A percentile compares a stretch with the other conserved stretches of the same genome.
These are phyloP conservation scores for Thelephora aurantiotincta DNA, from an alignment of 768 basidiomycete species.

Conservation along the genomic window DNA sequence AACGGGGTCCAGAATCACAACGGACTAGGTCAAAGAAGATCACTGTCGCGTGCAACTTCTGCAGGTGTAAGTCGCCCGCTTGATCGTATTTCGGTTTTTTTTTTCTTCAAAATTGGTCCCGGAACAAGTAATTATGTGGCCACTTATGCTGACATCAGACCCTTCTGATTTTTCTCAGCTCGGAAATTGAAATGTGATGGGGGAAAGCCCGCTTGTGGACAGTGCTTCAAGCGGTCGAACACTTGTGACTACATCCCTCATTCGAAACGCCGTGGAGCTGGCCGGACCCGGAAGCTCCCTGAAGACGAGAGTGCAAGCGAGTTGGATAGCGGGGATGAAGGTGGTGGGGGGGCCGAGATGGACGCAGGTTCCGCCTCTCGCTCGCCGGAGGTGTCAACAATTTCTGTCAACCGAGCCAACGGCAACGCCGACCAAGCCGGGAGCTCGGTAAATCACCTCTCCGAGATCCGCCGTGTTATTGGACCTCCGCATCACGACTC, in stretches of 20 bases:
- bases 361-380: constrained; percentile 27
- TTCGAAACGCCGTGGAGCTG: constrained; percentile 53
- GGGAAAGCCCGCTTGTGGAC: constrained; percentile 67
- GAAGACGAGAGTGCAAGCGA: constrained; percentile 40
- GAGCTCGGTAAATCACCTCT: not conserved
- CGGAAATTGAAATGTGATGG: constrained; percentile 86
- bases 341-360: constrained; percentile 31
- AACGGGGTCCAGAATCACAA: constrained; percentile 28
- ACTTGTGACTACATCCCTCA: constrained; percentile 69
- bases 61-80: constrained; percentile 49
- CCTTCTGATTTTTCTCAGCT: constrained; percentile 27
- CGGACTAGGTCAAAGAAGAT: constrained; percentile 75
- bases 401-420: not conserved
- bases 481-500: not conserved
- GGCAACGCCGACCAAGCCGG: not conserved
- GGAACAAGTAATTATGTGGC: not conserved
- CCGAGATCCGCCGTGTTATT: not conserved
- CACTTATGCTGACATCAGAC: not conserved
- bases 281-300: constrained; percentile 38
- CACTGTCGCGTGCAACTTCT: constrained; percentile 83
- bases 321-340: constrained; percentile 36
- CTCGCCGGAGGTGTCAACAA: constrained; percentile 30
- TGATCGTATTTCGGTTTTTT: constrained; percentile 6
- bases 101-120: constrained; percentile 1
- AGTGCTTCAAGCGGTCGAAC: constrained; percentile 68